Evolutionary conservation across 352 stramenopile species (phyloP).

Genomic region (Phytophthora syringae): DNA sequence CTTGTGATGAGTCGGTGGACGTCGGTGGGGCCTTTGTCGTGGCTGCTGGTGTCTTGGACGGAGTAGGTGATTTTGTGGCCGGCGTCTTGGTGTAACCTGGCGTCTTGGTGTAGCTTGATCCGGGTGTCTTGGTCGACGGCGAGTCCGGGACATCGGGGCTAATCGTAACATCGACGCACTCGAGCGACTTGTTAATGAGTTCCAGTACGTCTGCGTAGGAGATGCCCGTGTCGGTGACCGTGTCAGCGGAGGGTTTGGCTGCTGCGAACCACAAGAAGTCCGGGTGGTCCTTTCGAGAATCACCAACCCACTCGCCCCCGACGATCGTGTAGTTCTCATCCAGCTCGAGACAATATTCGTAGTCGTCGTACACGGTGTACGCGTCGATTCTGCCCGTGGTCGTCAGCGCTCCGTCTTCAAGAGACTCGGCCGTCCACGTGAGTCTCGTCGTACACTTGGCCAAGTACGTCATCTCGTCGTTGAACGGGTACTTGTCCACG

Average conservation of each 20-base stretch:
- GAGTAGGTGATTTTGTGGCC: slow-evolving; percentile 11
- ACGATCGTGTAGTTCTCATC: slow-evolving; percentile 50
- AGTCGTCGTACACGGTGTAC: slow-evolving; percentile 44
- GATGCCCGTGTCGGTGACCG: slow-evolving; percentile 32
- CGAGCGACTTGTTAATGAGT: slow-evolving; percentile 19
- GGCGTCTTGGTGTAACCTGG: slow-evolving; percentile 21
- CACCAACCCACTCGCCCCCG: slow-evolving; percentile 48
- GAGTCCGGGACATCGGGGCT: slow-evolving; percentile 18
- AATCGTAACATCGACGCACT: slow-evolving; percentile 29
- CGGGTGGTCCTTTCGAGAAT: slow-evolving; percentile 34
- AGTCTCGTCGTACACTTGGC: slow-evolving; percentile 52
- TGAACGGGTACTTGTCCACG: slow-evolving; percentile 61
- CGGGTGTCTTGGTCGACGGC: slow-evolving; percentile 21
- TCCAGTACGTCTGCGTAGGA: slow-evolving; percentile 25
- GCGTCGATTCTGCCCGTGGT: slow-evolving; percentile 27
- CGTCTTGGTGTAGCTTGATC: slow-evolving; percentile 22
- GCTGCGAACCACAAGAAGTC: slow-evolving; percentile 53
- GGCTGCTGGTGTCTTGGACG: slow-evolving; percentile 10
- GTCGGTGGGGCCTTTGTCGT: slow-evolving; percentile 4
- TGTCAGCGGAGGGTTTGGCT: slow-evolving; percentile 28
- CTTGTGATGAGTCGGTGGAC: not conserved
- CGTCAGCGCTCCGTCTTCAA: slow-evolving; percentile 50
- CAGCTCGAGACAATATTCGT: slow-evolving; percentile 52
- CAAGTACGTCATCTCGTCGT: slow-evolving; percentile 36
- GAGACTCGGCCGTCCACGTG: slow-evolving; percentile 51